phyloP scores from a whole-genome alignment of 768 basidiomycete species.

The Lenzites betulinus region DNA sequence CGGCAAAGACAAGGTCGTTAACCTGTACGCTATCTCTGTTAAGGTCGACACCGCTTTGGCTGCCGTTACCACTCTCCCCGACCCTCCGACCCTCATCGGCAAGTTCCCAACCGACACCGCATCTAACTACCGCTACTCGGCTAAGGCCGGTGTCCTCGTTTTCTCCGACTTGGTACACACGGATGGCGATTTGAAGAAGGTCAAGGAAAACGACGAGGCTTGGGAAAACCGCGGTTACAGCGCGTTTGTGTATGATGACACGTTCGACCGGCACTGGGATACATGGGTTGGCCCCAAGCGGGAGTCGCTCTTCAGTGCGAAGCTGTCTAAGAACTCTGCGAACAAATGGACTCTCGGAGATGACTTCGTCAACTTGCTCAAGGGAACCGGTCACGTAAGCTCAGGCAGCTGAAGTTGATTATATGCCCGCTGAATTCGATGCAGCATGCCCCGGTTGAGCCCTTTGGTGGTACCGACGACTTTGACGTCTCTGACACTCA shows the following conservation, averaged over 20 bases:
- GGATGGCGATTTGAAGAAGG: conserved; percentile 71
- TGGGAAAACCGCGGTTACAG: conserved; percentile 74
- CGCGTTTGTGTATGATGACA: conserved; percentile 54
- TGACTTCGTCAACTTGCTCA: conserved; percentile 59
- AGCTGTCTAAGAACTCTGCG: conserved; percentile 48
- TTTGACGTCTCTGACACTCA: conserved; percentile 70
- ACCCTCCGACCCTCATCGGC: conserved; percentile 53
- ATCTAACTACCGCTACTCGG: conserved; percentile 69
- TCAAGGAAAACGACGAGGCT: conserved; percentile 66
- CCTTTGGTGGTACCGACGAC: conserved; percentile 84
- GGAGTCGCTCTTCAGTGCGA: conserved; percentile 70
- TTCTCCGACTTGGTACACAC: conserved; percentile 86
- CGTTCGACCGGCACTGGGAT: conserved; percentile 56
- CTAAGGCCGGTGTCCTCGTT: conserved; percentile 60
- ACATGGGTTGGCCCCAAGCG: conserved; percentile 74
- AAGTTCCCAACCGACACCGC: conserved; percentile 68
- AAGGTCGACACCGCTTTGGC: conserved; percentile 39
- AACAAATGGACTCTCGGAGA: conserved; percentile 55
- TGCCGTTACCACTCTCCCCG: conserved; percentile 35
- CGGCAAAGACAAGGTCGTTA: conserved; percentile 47
- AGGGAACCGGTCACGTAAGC: conserved; percentile 71
- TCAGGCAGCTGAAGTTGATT: not conserved
- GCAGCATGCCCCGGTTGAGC: conserved; percentile 76
- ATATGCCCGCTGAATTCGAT: not conserved
- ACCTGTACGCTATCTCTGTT: conserved; percentile 63